These are phyloP conservation scores for Arthromyces matolae DNA, from an alignment of 768 basidiomycete genomes.

Conservation along the genomic window DNA sequence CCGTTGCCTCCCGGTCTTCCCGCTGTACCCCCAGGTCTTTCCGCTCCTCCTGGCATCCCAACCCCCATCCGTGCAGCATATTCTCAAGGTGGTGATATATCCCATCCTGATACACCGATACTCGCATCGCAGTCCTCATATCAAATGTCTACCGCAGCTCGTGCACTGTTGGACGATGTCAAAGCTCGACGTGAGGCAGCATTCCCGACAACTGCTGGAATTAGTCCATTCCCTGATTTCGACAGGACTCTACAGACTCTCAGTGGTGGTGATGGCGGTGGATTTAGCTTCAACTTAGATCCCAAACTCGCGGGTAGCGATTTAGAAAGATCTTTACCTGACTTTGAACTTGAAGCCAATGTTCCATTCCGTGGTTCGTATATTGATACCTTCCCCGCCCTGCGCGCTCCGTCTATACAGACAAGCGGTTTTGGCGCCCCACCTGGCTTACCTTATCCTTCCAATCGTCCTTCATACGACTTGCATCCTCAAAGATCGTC, in stretches of 20 bases:
- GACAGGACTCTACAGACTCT: constrained; percentile 79
- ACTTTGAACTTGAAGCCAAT: constrained; percentile 49
- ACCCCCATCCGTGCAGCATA: constrained; percentile 51
- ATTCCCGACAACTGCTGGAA: constrained; percentile 32
- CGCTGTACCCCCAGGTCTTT: constrained; percentile 46
- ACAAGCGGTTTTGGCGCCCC: constrained; percentile 41
- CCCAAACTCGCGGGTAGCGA: constrained; percentile 62
- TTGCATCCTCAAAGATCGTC: constrained; percentile 39
- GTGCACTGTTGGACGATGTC: constrained; percentile 81
- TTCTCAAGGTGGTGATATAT: constrained; percentile 33
- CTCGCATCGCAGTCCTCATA: constrained; percentile 62
- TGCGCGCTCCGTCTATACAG: constrained; percentile 37
- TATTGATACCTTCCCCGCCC: constrained; percentile 65
- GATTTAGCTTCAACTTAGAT: constrained; percentile 87
- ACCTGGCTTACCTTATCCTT: constrained; percentile 50
- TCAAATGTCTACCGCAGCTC: constrained; percentile 84
- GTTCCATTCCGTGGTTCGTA: constrained; percentile 64
- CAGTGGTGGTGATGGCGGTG: constrained; percentile 57
- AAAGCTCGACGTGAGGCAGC: constrained; percentile 67
- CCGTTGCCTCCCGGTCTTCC: constrained; percentile 42
- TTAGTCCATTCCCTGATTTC: constrained; percentile 84
- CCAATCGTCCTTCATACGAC: constrained; percentile 55
- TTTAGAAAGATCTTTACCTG: constrained; percentile 38
- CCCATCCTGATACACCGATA: constrained; percentile 48
- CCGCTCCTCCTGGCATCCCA: constrained; percentile 60